Percentiles rank a stretch among this genome's conserved stretches.
phyloP scores from a whole-genome alignment of 2,329 filamentous ascomycete species.

The Daldinia eschscholtzii region DNA sequence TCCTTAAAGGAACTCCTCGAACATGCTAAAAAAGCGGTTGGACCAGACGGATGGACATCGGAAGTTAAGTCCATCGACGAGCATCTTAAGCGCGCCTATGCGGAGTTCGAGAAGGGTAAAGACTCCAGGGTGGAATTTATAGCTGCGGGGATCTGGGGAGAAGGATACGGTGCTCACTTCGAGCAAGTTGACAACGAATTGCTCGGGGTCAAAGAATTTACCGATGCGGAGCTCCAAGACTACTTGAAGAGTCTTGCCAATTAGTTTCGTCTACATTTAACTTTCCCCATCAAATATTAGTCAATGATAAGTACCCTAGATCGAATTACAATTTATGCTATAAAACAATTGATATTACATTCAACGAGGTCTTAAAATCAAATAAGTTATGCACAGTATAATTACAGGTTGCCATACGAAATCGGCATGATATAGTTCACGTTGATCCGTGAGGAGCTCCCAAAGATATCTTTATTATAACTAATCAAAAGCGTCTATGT shows the following conservation, averaged over 20 bases:
- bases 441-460: too few relatives aligned
- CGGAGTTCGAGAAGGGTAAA: conserved; percentile 50
- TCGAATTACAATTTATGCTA: too few relatives aligned
- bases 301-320: neutral
- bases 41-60: conserved; percentile 45
- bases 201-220: conserved; percentile 53
- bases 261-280: neutral
- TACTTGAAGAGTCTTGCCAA: conserved; percentile 42
- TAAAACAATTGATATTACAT: too few relatives aligned
- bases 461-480: too few relatives aligned
- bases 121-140: conserved; percentile 51
- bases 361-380: too few relatives aligned
- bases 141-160: conserved; percentile 50
- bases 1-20: conserved; percentile 65
- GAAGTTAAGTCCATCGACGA: conserved; percentile 49
- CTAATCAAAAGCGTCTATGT: too few relatives aligned
- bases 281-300: neutral
- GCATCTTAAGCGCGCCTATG: conserved; percentile 48
- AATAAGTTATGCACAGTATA: too few relatives aligned
- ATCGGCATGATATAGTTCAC: too few relatives aligned
- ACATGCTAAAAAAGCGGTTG: conserved; percentile 44
- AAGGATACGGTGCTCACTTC: conserved; percentile 51
- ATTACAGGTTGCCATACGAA: too few relatives aligned
- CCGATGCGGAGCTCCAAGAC: conserved; percentile 52
- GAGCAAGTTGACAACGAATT: conserved; percentile 55